Evolutionary conservation across 371 early-diverging fungal genomes (phyloP), one percentile per base, ranked within the genome.

Genomic region (Fennellomyces sp.): DNA sequence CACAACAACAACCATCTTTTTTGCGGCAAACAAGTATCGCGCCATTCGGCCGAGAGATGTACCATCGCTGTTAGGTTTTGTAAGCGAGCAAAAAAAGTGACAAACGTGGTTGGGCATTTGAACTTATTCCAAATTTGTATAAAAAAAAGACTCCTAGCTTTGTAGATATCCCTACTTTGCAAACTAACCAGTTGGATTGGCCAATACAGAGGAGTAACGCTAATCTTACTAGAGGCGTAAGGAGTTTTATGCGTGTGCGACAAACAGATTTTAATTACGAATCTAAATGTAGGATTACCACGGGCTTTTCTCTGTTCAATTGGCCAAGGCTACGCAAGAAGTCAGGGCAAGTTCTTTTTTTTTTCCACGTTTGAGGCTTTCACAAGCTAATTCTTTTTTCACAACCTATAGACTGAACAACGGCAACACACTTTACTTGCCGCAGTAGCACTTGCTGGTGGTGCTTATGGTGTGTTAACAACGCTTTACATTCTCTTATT

Each of bases 371-470:
- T 1, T 48, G 15, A 50, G 15, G n/a, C n/a, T n/a, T n/a, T n/a
- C n/a, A n/a, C n/a, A n/a, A n/a, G n/a, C n/a, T n/a, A n/a, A n/a
- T n/a, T n/a, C n/a, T n/a, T 36, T 41, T 17, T 30, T 36, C 17
- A 28, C n/a, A n/a, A n/a, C n/a, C n/a, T n/a, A n/a, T 63, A 78
- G 75, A 68, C 72, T 8, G 78, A 78, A 53, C 62, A 72, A 2
- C 56, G 73, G 38, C 72, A 75, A 31, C 70, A 78, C 41, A 75
- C 78, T 10, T n/a, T 70, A 1, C 53, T 78, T n/a, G 63, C 69
- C 28, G 58, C 69, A 5, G 52, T 78, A 39, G 75, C 78, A 17
- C 53, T 78, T 21, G 72, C 67, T 25, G 78, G 78, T 65, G 78
- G 78, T 54, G 68, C 70, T 5, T 75, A 72, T 36, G 75, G 75